Percentiles rank a stretch among this genome's conserved stretches.
phyloP scores from a whole-genome alignment of 2,329 filamentous ascomycete species.

The Epichloe uncinata region DNA sequence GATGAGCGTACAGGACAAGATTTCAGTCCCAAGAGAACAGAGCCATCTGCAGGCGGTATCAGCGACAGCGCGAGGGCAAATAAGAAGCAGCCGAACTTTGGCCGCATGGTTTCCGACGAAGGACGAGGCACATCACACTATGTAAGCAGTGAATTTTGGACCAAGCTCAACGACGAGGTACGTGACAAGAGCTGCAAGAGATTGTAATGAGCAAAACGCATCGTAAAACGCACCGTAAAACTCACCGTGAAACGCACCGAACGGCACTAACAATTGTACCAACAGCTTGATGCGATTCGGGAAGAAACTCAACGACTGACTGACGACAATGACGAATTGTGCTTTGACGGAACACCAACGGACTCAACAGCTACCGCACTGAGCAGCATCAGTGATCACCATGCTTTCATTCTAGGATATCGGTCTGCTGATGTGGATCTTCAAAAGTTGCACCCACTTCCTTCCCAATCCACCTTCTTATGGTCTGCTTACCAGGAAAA shows the following conservation, averaged over 20 bases:
- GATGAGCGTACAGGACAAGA: constrained; percentile 5
- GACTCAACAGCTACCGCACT: constrained; percentile 23
- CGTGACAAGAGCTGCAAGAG: background rate
- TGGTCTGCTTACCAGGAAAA: constrained; percentile 63
- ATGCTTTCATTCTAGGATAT: constrained; percentile 61
- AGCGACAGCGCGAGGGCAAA: constrained; percentile 14
- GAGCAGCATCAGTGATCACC: constrained; percentile 37
- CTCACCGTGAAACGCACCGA: too few relatives aligned
- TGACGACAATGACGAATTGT: constrained; percentile 36
- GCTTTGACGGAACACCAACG: constrained; percentile 44
- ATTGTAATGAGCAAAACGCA: background rate
- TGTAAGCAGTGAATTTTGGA: constrained; percentile 66
- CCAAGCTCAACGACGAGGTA: constrained; percentile 62
- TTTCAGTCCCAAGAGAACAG: constrained; percentile 14
- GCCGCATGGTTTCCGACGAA: constrained; percentile 57
- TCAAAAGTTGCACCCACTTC: constrained; percentile 47
- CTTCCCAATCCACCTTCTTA: constrained; percentile 51
- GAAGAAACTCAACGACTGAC: constrained; percentile 34
- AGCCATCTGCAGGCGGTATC: constrained; percentile 20
- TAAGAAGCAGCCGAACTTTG: constrained; percentile 37
- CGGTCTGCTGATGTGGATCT: constrained; percentile 58
- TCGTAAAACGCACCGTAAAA: background rate
- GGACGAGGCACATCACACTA: constrained; percentile 55
- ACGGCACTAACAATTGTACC: background rate
- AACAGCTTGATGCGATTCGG: constrained; percentile 29